Conservation (phyloP, 306 rosid genomes). For the Nissolia schottii region DNA sequence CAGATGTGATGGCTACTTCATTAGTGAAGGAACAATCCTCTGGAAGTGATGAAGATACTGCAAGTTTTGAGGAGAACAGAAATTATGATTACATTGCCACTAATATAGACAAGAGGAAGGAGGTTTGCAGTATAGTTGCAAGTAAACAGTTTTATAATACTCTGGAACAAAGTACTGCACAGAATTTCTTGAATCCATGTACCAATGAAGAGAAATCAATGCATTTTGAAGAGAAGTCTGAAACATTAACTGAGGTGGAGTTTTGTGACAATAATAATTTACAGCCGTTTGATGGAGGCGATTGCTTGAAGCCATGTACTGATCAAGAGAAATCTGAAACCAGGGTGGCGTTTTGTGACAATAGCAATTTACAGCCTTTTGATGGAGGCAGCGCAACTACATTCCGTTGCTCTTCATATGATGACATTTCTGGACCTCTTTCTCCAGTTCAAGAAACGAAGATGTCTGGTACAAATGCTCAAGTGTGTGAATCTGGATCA, state of each 20-base stretch:
- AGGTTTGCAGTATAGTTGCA: conserved; percentile 35
- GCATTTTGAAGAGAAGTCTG: conserved; percentile 41
- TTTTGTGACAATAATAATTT: conserved; percentile 36
- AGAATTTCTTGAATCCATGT: conserved; percentile 42
- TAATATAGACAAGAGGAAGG: conserved; percentile 33
- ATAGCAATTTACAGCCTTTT: conserved; percentile 30
- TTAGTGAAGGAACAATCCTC: conserved; percentile 40
- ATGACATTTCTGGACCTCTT: conserved; percentile 39
- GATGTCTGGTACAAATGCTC: conserved; percentile 33
- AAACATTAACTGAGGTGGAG: conserved; percentile 23
- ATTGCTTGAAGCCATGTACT: conserved; percentile 43
- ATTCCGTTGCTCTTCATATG: conserved; percentile 33
- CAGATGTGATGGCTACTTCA: conserved; percentile 41
- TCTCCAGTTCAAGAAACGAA: conserved; percentile 38
- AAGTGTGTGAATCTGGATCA: conserved; percentile 40
- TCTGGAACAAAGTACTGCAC: conserved; percentile 30
- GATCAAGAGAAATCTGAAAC: conserved; percentile 35
- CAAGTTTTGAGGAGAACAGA: conserved; percentile 36
- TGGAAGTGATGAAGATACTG: conserved; percentile 47
- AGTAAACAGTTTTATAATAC: conserved; percentile 46
- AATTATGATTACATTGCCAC: conserved; percentile 22
- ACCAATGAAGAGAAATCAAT: conserved; percentile 34
- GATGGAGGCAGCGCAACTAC: conserved; percentile 36
- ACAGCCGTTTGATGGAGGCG: conserved; percentile 37
- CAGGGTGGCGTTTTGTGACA: conserved; percentile 33